These are phyloP conservation scores for Cyphellophora attinorum DNA, from an alignment of 2,329 filamentous ascomycete genomes.

Conservation along the genomic window DNA sequence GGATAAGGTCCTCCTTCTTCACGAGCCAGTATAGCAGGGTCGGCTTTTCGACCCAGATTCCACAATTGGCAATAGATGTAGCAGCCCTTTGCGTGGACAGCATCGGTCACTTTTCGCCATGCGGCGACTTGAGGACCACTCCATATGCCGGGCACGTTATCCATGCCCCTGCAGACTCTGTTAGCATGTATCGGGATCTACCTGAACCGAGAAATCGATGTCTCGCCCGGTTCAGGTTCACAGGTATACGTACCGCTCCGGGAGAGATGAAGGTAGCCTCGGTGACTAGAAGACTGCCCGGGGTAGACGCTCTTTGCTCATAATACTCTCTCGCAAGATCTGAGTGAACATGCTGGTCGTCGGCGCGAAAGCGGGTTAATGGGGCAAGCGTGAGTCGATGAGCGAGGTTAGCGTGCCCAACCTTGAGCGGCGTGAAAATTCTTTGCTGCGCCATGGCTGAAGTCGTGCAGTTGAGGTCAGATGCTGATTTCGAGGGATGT, in stretches of 20 bases:
- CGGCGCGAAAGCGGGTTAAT: slow-evolving; percentile 45
- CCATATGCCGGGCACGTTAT: slow-evolving; percentile 11
- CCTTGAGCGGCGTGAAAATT: slow-evolving; percentile 33
- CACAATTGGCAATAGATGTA: slow-evolving; percentile 32
- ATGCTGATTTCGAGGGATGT: too few relatives aligned
- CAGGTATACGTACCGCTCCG: too few relatives aligned
- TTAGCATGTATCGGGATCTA: too few relatives aligned
- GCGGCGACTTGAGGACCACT: slow-evolving; percentile 31
- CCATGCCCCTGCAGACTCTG: slow-evolving; percentile 2
- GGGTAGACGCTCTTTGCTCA: slow-evolving; percentile 25
- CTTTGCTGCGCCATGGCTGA: slow-evolving; percentile 1
- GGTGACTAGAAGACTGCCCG: slow-evolving; percentile 27
- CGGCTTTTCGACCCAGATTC: slow-evolving; percentile 40
- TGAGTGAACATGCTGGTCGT: slow-evolving; percentile 30
- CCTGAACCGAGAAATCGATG: too few relatives aligned
- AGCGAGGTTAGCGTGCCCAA: slow-evolving; percentile 35
- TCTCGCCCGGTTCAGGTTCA: too few relatives aligned
- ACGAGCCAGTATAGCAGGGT: slow-evolving; percentile 15
- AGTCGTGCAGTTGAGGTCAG: too few relatives aligned
- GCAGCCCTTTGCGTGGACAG: slow-evolving; percentile 41
- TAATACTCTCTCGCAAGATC: slow-evolving; percentile 30
- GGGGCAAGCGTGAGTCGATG: slow-evolving; percentile 45
- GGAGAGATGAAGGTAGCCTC: slow-evolving; percentile 18
- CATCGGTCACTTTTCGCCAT: slow-evolving; percentile 43
- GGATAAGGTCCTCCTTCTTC: slow-evolving; percentile 5